These are phyloP conservation scores for Aspergillus japonicus DNA, from an alignment of 2,329 filamentous ascomycete species.

Conservation along the genomic window DNA sequence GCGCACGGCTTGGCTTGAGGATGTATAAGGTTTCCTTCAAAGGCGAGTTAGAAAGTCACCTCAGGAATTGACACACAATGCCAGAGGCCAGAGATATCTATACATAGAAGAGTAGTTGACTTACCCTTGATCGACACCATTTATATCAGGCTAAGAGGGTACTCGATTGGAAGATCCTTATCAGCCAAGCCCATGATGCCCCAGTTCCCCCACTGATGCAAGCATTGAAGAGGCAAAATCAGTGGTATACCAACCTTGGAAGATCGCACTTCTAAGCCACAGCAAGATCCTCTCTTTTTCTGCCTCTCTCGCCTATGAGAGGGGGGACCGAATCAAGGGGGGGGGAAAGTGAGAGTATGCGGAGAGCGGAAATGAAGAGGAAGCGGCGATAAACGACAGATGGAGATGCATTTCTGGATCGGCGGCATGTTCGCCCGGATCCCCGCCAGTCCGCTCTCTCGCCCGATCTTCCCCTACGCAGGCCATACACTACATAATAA, in stretches of 20 bases:
- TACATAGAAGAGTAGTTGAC: conserved; percentile 5
- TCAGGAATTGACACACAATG: not conserved
- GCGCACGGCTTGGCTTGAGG: conserved; percentile 14
- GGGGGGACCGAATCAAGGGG: conserved; percentile 1
- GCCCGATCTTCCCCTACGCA: conserved; percentile 6
- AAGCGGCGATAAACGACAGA: not conserved
- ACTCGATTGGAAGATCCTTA: not conserved
- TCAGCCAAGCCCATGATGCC: conserved; percentile 4
- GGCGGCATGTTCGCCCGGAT: conserved; percentile 13
- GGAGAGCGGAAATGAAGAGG: not conserved
- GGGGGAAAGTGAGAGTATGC: not conserved
- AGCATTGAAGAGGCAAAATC: not conserved
- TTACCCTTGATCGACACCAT: conserved; percentile 10
- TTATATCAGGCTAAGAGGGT: not conserved
- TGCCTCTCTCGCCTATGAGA: not conserved
- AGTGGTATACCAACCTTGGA: not conserved
- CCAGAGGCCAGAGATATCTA: not conserved
- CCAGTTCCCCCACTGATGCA: not conserved
- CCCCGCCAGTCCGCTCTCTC: conserved; percentile 29
- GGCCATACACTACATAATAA: not conserved
- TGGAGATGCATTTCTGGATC: conserved; percentile 17
- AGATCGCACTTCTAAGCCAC: not conserved
- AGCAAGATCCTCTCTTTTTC: not conserved
- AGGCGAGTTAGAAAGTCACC: conserved; percentile 11
- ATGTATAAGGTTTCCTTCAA: conserved; percentile 13